phyloP scores from a whole-genome alignment of 1,139 yeast genomes.

The Fermentozyma sake region DNA sequence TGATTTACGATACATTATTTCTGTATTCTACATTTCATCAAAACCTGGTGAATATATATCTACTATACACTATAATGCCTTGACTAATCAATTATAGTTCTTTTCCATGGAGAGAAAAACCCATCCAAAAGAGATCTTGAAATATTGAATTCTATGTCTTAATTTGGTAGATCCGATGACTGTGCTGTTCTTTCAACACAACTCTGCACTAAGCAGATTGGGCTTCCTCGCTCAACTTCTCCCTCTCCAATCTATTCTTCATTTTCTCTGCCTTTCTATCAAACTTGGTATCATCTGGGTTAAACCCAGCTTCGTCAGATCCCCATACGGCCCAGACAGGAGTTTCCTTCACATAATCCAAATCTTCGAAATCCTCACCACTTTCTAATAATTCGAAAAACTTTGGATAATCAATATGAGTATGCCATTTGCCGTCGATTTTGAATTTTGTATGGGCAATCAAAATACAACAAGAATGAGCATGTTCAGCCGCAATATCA shows the following conservation, averaged over 20 bases:
- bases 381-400: conserved; percentile 68
- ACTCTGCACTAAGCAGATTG: no score
- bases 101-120: no score
- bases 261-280: conserved; percentile 64
- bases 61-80: no score
- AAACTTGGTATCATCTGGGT: conserved; percentile 73
- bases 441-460: conserved; percentile 74
- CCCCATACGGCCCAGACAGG: conserved; percentile 94
- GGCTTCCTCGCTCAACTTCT: conserved; percentile 12
- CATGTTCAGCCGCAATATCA: conserved; percentile 91
- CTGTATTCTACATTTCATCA: no score
- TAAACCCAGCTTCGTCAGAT: conserved; percentile 79
- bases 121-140: no score
- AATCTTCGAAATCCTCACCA: conserved; percentile 63
- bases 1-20: no score
- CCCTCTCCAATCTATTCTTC: conserved; percentile 42
- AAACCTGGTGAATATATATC: no score
- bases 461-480: conserved; percentile 88
- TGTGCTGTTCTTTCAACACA: no score
- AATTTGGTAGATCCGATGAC: no score
- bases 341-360: conserved; percentile 78
- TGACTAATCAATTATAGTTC: no score
- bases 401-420: conserved; percentile 79
- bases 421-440: conserved; percentile 74
- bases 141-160: no score